These are phyloP conservation scores for Claviceps spartinae DNA, from an alignment of 2,329 filamentous ascomycete species.

Conservation along the genomic window DNA sequence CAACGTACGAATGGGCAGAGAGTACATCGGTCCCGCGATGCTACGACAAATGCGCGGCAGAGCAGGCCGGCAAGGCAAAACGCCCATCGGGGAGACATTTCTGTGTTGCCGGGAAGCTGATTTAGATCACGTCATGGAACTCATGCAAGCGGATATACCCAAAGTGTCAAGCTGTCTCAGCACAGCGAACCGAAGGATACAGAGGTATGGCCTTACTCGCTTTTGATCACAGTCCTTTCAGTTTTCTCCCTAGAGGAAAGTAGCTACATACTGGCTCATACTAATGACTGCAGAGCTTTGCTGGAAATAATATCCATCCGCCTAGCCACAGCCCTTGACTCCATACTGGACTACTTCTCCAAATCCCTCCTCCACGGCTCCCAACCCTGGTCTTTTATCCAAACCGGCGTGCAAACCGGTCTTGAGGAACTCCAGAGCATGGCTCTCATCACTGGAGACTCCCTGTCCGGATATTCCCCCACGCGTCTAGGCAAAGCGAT, in stretches of 20 bases:
- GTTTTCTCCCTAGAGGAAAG: background rate
- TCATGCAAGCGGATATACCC: constrained; percentile 61
- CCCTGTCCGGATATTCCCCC: constrained; percentile 39
- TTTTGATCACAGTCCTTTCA: no score
- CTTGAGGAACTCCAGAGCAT: constrained; percentile 42
- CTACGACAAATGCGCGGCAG: constrained; percentile 69
- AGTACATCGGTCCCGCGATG: constrained; percentile 66
- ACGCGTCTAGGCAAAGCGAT: constrained; percentile 57
- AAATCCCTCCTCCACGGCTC: constrained; percentile 54
- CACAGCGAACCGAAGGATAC: constrained; percentile 53
- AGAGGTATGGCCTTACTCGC: constrained; percentile 31
- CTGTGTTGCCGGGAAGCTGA: constrained; percentile 58
- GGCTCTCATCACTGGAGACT: constrained; percentile 39
- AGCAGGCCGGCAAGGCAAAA: constrained; percentile 66
- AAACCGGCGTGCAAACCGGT: constrained; percentile 42
- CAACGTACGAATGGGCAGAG: constrained; percentile 61
- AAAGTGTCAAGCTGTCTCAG: constrained; percentile 54
- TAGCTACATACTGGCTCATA: background rate
- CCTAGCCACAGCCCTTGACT: constrained; percentile 50
- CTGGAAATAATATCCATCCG: constrained; percentile 57
- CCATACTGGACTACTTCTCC: constrained; percentile 53
- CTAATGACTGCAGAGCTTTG: constrained; percentile 37
- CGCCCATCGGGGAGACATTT: constrained; percentile 64
- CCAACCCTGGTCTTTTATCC: constrained; percentile 33
- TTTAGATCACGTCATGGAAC: constrained; percentile 52